Conservation (phyloP, 306 rosid species). For the Prunus mongolica region DNA sequence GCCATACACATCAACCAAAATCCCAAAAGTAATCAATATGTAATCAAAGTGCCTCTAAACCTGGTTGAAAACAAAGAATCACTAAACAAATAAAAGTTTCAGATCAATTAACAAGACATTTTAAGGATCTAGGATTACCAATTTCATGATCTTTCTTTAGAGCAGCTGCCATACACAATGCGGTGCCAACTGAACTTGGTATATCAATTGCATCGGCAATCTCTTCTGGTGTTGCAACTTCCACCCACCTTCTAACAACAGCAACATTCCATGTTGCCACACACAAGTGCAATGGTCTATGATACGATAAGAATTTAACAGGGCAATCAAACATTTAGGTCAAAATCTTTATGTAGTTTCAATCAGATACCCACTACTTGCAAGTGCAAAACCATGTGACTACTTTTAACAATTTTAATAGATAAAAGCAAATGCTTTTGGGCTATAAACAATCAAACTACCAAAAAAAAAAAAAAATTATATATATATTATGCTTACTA, state of each 20-base stretch:
- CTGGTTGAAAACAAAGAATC: background rate
- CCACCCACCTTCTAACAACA: constrained; percentile 93
- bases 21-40: background rate
- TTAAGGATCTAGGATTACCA: constrained; percentile 46
- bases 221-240: constrained; percentile 79
- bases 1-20: background rate
- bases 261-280: constrained; percentile 92
- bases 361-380: background rate
- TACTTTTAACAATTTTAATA: background rate
- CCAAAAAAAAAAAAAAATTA: background rate
- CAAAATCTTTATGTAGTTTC: background rate
- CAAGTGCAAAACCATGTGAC: background rate
- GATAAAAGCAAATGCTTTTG: background rate
- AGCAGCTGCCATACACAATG: constrained; percentile 97
- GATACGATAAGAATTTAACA: constrained; percentile 29
- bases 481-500: background rate
- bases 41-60: background rate
- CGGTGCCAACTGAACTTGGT: constrained; percentile 77
- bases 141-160: constrained; percentile 90
- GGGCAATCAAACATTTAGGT: constrained; percentile 10
- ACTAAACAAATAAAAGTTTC: background rate
- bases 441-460: background rate
- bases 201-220: constrained; percentile 84
- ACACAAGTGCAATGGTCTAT: constrained; percentile 93
- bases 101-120: constrained; percentile 1